phyloP scores from a whole-genome alignment of 306 rosid genomes.

The Spatholobus suberectus region DNA sequence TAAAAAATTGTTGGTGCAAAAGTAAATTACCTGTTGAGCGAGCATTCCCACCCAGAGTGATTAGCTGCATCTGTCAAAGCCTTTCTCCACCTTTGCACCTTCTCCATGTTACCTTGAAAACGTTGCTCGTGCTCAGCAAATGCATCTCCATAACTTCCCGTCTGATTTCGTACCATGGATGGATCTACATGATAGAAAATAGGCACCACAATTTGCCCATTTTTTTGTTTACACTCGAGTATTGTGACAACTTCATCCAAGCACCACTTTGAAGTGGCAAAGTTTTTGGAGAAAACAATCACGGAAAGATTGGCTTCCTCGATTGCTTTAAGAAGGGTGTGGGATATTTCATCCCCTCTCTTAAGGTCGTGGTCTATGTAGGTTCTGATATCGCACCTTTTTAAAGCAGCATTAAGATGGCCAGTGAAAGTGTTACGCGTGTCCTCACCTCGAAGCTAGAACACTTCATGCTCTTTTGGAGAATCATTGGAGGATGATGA shows the following conservation, averaged over 20 bases:
- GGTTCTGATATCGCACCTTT: background rate
- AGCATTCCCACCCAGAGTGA: constrained; percentile 23
- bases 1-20: no score
- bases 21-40: background rate
- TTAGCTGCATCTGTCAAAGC: constrained; percentile 24
- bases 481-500: background rate
- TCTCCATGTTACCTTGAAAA: background rate
- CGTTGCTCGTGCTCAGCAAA: background rate
- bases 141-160: background rate
- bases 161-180: background rate
- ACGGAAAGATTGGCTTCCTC: background rate
- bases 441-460: constrained; percentile 27
- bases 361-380: constrained; percentile 8
- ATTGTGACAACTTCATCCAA: constrained; percentile 26
- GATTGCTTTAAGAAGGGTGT: background rate
- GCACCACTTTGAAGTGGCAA: constrained; percentile 19
- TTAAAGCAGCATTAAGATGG: constrained; percentile 27
- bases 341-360: constrained; percentile 17
- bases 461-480: background rate
- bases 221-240: background rate
- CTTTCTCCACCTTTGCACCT: constrained; percentile 23
- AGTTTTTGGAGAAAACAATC: constrained; percentile 27
- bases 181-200: constrained; percentile 22
- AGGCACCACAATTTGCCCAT: constrained; percentile 18
- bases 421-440: constrained; percentile 19